Percentiles rank a stretch among this genome's conserved stretches.
Evolutionary conservation across 2,329 filamentous ascomycete species (phyloP).

Genomic region (Monosporascus cannonballus): DNA sequence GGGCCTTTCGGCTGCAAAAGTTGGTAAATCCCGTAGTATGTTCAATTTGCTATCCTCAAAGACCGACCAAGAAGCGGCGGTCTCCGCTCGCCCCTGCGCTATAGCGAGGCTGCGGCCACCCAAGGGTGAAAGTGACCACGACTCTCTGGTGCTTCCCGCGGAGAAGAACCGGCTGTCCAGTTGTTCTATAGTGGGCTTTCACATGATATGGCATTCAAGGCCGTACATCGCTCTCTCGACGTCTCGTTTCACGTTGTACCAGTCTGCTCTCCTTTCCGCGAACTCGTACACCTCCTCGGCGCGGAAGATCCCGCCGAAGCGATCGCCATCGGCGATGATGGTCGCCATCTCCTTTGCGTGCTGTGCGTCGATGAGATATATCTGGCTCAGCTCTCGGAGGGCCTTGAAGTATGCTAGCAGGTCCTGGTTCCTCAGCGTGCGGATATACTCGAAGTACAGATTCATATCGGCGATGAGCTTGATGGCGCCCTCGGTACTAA

Average conservation of each 20-base stretch:
- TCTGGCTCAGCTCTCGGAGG: slow-evolving; percentile 85
- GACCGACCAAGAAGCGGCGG: no score
- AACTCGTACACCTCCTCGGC: slow-evolving; percentile 98
- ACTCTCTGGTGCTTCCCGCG: not conserved
- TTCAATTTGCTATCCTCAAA: no score
- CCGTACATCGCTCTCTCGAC: slow-evolving; percentile 98
- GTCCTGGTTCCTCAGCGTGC: slow-evolving; percentile 74
- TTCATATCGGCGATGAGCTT: slow-evolving; percentile 96
- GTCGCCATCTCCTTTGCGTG: slow-evolving; percentile 93
- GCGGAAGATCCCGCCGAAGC: slow-evolving; percentile 87
- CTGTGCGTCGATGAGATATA: slow-evolving; percentile 81
- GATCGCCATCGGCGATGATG: slow-evolving; percentile 85
- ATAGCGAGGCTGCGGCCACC: no score
- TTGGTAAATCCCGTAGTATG: no score
- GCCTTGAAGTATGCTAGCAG: slow-evolving; percentile 87
- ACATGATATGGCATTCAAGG: slow-evolving; percentile 84
- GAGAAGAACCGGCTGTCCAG: not conserved
- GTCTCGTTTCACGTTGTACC: slow-evolving; percentile 81
- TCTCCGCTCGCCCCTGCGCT: no score
- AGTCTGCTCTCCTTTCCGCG: slow-evolving; percentile 87
- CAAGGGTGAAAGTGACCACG: no score
- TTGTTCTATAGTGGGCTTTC: slow-evolving; percentile 5
- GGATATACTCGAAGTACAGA: slow-evolving; percentile 80
- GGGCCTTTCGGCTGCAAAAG: no score
- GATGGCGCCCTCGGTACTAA: slow-evolving; percentile 83